These are phyloP conservation scores for Boletus rubropictus DNA, from an alignment of 768 basidiomycete species.

Conservation along the genomic window DNA sequence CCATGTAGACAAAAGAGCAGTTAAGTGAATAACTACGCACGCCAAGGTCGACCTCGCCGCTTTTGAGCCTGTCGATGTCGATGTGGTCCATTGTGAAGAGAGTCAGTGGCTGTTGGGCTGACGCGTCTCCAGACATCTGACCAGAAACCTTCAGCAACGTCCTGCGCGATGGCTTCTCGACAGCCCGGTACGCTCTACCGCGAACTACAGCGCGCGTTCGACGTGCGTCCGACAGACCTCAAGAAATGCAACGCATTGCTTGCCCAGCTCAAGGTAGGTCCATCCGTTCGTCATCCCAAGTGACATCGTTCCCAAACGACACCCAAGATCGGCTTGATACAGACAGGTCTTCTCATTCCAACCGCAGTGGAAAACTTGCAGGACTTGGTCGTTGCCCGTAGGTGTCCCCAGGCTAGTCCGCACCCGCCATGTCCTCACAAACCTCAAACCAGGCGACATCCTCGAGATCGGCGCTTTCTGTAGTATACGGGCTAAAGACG, in stretches of 20 bases:
- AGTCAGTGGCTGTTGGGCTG: slow-evolving; percentile 32
- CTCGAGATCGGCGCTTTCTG: slow-evolving; percentile 95
- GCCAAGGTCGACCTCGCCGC: slow-evolving; percentile 94
- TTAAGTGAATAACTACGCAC: slow-evolving; percentile 44
- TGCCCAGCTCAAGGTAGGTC: slow-evolving; percentile 66
- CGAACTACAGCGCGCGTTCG: slow-evolving; percentile 63
- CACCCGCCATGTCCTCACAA: neutral
- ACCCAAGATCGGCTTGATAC: slow-evolving; percentile 65
- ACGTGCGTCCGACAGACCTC: slow-evolving; percentile 59
- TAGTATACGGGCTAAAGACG: slow-evolving; percentile 82
- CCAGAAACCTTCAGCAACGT: neutral
- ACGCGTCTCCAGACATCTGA: slow-evolving; percentile 40
- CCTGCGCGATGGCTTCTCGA: slow-evolving; percentile 40
- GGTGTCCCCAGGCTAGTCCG: slow-evolving; percentile 25
- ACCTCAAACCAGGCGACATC: slow-evolving; percentile 63
- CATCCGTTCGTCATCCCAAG: neutral
- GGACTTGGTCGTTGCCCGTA: slow-evolving; percentile 73
- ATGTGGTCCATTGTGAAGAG: slow-evolving; percentile 49
- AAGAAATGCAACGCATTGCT: slow-evolving; percentile 59
- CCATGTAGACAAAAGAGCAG: neutral
- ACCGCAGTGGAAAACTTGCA: slow-evolving; percentile 53
- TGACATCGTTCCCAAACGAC: neutral
- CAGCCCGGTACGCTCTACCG: slow-evolving; percentile 59
- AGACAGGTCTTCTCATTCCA: slow-evolving; percentile 74
- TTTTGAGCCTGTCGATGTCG: slow-evolving; percentile 84